These are phyloP conservation scores for Pichia pseudocactophila DNA, from an alignment of 805 yeast species.

Conservation along the genomic window DNA sequence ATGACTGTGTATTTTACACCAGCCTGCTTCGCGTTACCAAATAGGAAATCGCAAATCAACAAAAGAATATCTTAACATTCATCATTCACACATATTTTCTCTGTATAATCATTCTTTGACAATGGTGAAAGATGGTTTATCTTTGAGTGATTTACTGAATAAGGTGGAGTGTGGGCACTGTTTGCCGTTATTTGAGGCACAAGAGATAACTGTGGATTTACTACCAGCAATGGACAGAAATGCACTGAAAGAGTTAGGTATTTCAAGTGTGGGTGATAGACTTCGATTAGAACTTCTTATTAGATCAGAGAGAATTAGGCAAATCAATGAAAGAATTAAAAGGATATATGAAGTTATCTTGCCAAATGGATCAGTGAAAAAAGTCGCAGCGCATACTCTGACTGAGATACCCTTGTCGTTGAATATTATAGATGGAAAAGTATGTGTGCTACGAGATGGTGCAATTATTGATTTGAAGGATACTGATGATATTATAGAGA, in stretches of 20 bases:
- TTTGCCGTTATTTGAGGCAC: slow-evolving; percentile 26
- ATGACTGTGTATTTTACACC: no score
- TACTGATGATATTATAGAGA: slow-evolving; percentile 56
- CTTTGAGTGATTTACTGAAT: slow-evolving; percentile 3
- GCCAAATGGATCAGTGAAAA: slow-evolving; percentile 3
- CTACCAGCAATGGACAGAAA: slow-evolving; percentile 52
- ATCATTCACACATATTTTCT: no score
- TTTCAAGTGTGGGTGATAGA: slow-evolving; percentile 77
- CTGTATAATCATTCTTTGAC: neutral
- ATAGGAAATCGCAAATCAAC: neutral
- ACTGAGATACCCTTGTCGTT: neutral
- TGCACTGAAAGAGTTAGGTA: slow-evolving; percentile 64
- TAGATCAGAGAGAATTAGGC: slow-evolving; percentile 26
- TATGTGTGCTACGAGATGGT: neutral
- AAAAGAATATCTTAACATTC: no score
- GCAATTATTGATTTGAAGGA: slow-evolving; percentile 17
- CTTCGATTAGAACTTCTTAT: slow-evolving; percentile 57
- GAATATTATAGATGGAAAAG: neutral
- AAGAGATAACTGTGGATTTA: slow-evolving; percentile 50
- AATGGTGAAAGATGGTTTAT: slow-evolving; percentile 6
- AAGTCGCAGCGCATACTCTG: slow-evolving; percentile 37
- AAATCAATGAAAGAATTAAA: neutral
- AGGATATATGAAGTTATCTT: neutral
- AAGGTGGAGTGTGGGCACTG: slow-evolving; percentile 24
- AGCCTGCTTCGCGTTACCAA: neutral